phyloP scores from a whole-genome alignment of 345 rosid species.

The Citrus hindsii region DNA sequence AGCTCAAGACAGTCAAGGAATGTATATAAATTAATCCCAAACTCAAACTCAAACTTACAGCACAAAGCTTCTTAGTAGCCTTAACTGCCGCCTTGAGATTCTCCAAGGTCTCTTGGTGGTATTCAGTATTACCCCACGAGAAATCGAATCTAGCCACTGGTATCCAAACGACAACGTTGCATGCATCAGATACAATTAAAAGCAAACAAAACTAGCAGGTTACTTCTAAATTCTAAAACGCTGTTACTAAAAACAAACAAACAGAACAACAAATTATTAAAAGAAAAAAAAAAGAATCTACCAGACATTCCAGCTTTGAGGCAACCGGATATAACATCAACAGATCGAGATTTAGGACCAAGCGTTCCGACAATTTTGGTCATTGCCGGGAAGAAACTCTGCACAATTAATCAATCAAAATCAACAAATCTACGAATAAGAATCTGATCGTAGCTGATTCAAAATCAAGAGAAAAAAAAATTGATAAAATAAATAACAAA shows the following conservation, averaged over 20 bases:
- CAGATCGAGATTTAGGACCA: slow-evolving; percentile 80
- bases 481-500: background rate
- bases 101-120: slow-evolving; percentile 85
- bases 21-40: background rate
- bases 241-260: background rate
- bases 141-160: slow-evolving; percentile 91
- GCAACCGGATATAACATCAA: slow-evolving; percentile 67
- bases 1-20: background rate
- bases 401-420: slow-evolving; percentile 6
- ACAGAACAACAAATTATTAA: background rate
- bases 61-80: slow-evolving; percentile 85
- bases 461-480: background rate
- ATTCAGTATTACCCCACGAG: slow-evolving; percentile 77
- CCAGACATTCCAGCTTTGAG: slow-evolving; percentile 97
- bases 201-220: background rate
- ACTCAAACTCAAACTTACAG: slow-evolving; percentile 39
- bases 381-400: slow-evolving; percentile 95
- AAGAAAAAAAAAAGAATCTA: slow-evolving; percentile 1
- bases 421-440: background rate
- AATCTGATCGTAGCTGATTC: background rate
- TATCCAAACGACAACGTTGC: background rate
- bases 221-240: background rate
- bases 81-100: slow-evolving; percentile 75
- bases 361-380: slow-evolving; percentile 96
- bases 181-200: background rate